These are phyloP conservation scores for Sedum album DNA, from an alignment of 164 flowering plant species.

Conservation along the genomic window DNA sequence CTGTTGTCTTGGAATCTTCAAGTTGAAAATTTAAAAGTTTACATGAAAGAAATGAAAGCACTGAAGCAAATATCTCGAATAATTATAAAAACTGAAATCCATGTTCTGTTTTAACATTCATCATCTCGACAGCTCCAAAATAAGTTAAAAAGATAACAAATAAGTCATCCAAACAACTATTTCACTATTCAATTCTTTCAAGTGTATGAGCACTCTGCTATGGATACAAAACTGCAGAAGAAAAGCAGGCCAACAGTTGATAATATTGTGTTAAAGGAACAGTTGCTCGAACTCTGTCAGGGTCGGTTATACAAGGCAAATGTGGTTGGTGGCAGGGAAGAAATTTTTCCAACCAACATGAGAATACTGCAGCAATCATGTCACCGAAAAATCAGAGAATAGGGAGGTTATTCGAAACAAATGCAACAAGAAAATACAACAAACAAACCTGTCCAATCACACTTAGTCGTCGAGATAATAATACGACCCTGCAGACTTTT, in stretches of 20 bases:
- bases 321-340: background rate
- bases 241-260: background rate
- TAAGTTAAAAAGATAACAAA: too few species aligned
- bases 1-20: too few species aligned
- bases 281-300: background rate
- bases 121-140: too few species aligned
- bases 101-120: too few species aligned
- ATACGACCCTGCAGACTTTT: constrained; percentile 85
- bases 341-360: background rate
- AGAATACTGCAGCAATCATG: background rate
- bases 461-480: constrained; percentile 80
- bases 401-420: background rate
- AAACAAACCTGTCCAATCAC: background rate
- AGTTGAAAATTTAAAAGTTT: too few species aligned
- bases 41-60: too few species aligned
- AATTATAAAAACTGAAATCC: too few species aligned
- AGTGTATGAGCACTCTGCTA: background rate
- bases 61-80: too few species aligned
- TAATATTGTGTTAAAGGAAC: background rate
- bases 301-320: background rate
- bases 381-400: background rate
- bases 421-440: too few species aligned
- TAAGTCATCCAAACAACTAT: background rate
- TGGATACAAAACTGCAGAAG: constrained; percentile 2
- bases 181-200: background rate